These are phyloP conservation scores for Salix suchowensis DNA, from an alignment of 345 rosid genomes.

Conservation along the genomic window DNA sequence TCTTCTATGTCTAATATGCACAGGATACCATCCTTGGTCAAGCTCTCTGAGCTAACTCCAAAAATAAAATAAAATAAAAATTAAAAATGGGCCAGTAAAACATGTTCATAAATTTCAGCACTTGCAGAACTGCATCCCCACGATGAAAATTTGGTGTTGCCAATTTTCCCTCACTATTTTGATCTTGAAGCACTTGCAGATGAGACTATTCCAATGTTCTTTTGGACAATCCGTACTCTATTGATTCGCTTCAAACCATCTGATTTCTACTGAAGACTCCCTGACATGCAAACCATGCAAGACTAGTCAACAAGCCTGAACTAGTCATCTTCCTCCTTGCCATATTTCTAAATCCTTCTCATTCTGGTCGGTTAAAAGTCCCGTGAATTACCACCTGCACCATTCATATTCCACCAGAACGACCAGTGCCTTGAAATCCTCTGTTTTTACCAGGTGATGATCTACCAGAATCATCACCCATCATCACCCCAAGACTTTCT, in stretches of 20 bases:
- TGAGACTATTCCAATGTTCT: no score
- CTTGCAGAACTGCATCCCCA: no score
- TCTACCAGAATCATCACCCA: slow-evolving; percentile 20
- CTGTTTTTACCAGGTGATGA: slow-evolving; percentile 23
- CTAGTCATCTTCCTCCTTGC: slow-evolving; percentile 8
- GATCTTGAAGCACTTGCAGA: no score
- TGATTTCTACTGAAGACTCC: background rate
- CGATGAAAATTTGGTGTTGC: no score
- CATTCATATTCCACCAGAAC: slow-evolving; percentile 14
- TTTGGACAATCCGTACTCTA: background rate
- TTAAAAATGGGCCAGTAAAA: no score
- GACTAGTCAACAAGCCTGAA: no score
- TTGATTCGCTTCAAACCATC: background rate
- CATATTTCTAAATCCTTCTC: slow-evolving; percentile 13
- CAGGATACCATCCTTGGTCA: no score
- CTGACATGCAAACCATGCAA: background rate
- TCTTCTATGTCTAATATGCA: no score
- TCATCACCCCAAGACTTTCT: slow-evolving; percentile 23
- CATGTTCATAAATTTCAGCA: no score
- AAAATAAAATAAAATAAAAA: no score
- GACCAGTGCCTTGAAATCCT: slow-evolving; percentile 14
- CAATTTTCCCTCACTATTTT: no score
- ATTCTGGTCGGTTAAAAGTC: slow-evolving; percentile 14
- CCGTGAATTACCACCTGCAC: slow-evolving; percentile 13
- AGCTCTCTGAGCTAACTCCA: no score